A percentile compares a stretch with the other conserved stretches of the same genome.
Conservation (phyloP, 176 grass and related monocot species). For the Oryza brachyantha region DNA sequence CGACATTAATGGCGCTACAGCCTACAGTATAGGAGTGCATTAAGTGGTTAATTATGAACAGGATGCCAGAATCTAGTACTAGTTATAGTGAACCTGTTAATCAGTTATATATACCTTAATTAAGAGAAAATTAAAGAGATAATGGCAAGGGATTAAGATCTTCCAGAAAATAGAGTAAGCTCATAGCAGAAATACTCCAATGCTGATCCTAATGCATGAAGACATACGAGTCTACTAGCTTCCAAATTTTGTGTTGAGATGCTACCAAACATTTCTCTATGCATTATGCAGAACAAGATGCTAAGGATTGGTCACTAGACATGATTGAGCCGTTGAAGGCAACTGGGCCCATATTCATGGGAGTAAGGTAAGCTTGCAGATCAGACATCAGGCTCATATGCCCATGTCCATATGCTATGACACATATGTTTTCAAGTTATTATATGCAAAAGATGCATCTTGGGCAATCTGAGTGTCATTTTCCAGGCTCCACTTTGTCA, state of each 20-base stretch:
- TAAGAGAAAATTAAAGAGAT: neutral
- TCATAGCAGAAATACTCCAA: neutral
- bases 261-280: constrained; percentile 18
- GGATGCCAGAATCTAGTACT: neutral
- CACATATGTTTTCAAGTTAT: neutral
- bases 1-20: neutral
- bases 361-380: constrained; percentile 14
- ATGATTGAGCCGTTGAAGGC: constrained; percentile 12
- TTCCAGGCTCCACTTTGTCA: constrained; percentile 1
- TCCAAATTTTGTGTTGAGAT: neutral
- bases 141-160: neutral
- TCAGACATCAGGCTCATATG: constrained; percentile 28
- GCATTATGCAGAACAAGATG: neutral
- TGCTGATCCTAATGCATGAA: neutral
- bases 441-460: neutral
- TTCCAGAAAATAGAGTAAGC: neutral
- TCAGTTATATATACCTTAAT: neutral
- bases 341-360: constrained; percentile 13
- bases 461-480: constrained; percentile 9
- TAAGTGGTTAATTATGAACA: neutral
- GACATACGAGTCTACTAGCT: neutral
- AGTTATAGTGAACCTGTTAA: neutral
- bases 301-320: constrained; percentile 1
- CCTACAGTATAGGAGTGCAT: neutral
- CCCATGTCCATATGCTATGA: constrained; percentile 12